phyloP scores from a whole-genome alignment of 2,329 filamentous ascomycete genomes.

The Epichloe uncinata region DNA sequence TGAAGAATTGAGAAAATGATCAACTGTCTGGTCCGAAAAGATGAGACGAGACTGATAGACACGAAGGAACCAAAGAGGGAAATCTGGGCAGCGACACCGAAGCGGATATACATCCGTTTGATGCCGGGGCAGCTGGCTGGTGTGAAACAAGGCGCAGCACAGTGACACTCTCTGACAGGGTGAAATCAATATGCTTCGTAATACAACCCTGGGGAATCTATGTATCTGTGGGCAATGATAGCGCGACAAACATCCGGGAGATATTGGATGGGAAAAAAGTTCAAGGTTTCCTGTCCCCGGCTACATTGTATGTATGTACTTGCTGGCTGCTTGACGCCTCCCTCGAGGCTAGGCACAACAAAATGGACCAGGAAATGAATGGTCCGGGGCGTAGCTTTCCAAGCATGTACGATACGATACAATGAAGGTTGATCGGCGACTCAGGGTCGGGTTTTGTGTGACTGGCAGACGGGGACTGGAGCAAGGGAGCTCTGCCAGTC shows the following conservation, averaged over 20 bases:
- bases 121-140: slow-evolving; percentile 20
- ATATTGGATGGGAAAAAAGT: not conserved
- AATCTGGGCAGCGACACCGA: not conserved
- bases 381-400: too few relatives aligned
- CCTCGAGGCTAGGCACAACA: too few relatives aligned
- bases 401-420: slow-evolving; percentile 10
- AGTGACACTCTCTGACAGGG: slow-evolving; percentile 27
- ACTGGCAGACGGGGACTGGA: slow-evolving; percentile 24
- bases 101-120: slow-evolving; percentile 2
- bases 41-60: not conserved
- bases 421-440: slow-evolving; percentile 25
- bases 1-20: not conserved
- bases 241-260: slow-evolving; percentile 18
- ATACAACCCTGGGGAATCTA: slow-evolving; percentile 30
- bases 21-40: not conserved
- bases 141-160: slow-evolving; percentile 39
- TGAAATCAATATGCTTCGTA: slow-evolving; percentile 20
- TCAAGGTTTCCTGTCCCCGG: slow-evolving; percentile 2
- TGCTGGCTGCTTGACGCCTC: slow-evolving; percentile 7
- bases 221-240: slow-evolving; percentile 26
- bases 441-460: slow-evolving; percentile 36
- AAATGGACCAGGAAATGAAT: too few relatives aligned
- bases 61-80: not conserved
- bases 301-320: slow-evolving; percentile 7
- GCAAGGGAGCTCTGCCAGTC: slow-evolving; percentile 14